Base-by-base conservation (phyloP, 768 basidiomycete genomes). In the Termitomyces sp. region DNA sequence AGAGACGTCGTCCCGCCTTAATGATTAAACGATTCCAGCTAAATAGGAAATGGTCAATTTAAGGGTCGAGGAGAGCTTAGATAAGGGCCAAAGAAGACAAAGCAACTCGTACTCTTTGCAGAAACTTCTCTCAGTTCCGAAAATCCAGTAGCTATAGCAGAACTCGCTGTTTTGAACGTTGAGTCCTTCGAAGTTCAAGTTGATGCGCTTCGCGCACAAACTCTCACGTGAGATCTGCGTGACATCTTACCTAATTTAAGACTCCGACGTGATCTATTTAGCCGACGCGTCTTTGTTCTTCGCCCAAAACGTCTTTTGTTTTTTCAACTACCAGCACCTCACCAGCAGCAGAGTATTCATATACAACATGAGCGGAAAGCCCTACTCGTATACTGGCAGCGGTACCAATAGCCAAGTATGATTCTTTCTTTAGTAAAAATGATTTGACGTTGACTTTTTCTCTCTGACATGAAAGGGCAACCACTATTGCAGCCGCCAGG, bases 401-500 rank as follows among this genome's bases (percentile, higher is more conserved):
- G 82, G 85, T 14, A 82, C 78, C 43, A 87, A 86, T 69, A 69
- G 65, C 55, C 75, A 80, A 70, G 84, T 81, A 53, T n/a, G 73
- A 2, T 39, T 4, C 2, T 57, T 18, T 46, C n/a, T 8, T 5
- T 12, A 5, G 18, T 16, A 8, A 10, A 34, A 43, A 18, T 47
- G 20, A 22, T 57, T 45, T 9, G 12, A n/a, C 10, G 8, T 20
- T 33, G 40, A 52, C 46, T 16, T 40, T 46, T 22, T 13, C 18
- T 48, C 48, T 24, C 34, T 24, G 42, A 37, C 20, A 55, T 37
- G 36, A 37, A 46, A 86, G 84, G 86, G 84, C 1, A 87, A 87
- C 64, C 82, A 85, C 63, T 85, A 82, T 64, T 85, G 82, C 68
- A 68, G 74, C 64, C 83, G 85, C 50, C 72, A 80, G 63, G 77